phyloP scores from a whole-genome alignment of 2,329 filamentous ascomycete species.

The Penicillium sumatraense region DNA sequence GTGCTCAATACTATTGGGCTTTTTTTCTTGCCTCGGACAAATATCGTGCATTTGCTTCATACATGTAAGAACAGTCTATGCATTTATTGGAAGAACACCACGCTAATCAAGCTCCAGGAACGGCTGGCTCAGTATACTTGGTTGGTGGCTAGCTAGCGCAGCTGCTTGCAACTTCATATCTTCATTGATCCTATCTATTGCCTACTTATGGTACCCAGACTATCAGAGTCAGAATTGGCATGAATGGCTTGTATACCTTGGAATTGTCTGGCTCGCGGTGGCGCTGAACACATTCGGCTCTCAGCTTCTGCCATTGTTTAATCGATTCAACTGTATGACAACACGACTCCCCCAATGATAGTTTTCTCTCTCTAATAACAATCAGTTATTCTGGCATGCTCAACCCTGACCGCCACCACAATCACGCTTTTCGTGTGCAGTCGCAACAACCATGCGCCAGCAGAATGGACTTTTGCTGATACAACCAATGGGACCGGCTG shows the following conservation, averaged over 20 bases:
- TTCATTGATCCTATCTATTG: slow-evolving; percentile 7
- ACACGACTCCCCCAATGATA: no score
- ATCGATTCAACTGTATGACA: slow-evolving; percentile 8
- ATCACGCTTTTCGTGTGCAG: slow-evolving; percentile 9
- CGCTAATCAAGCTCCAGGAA: not conserved
- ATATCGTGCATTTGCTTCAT: slow-evolving; percentile 7
- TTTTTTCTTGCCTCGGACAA: slow-evolving; percentile 2
- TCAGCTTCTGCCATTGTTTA: slow-evolving; percentile 6
- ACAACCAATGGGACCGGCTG: slow-evolving; percentile 9
- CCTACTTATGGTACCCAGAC: slow-evolving; percentile 6
- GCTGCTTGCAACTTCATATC: slow-evolving; percentile 11
- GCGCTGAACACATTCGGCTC: slow-evolving; percentile 9
- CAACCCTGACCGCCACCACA: slow-evolving; percentile 6
- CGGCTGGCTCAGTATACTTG: slow-evolving; percentile 10
- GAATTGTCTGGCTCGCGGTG: slow-evolving; percentile 4
- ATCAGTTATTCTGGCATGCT: slow-evolving; percentile 5
- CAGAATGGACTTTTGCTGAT: slow-evolving; percentile 3
- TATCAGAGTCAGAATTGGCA: slow-evolving; percentile 11
- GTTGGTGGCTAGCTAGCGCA: slow-evolving; percentile 9
- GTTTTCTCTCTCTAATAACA: not conserved
- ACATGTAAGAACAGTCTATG: not conserved
- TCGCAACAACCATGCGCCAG: slow-evolving; percentile 3
- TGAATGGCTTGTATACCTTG: slow-evolving; percentile 8
- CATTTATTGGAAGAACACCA: not conserved
- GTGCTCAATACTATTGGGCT: slow-evolving; percentile 12